These are phyloP conservation scores for Nigrospora oryzae DNA, from an alignment of 2,329 filamentous ascomycete genomes.

Conservation along the genomic window DNA sequence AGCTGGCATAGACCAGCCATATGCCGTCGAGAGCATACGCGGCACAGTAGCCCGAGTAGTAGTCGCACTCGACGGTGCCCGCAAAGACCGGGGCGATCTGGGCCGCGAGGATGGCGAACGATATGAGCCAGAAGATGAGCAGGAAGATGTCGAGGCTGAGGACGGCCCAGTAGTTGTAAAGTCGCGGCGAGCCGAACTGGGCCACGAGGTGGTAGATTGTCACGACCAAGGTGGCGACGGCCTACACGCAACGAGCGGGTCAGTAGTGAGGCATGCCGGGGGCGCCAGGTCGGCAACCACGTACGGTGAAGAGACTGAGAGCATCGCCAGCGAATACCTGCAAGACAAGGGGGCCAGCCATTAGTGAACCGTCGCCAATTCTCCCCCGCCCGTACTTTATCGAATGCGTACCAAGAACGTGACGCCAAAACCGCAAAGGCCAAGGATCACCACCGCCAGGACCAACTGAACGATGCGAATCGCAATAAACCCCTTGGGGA, in stretches of 20 bases:
- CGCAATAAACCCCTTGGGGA: conserved; percentile 32
- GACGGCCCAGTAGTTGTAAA: conserved; percentile 46
- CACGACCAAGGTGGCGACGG: conserved; percentile 33
- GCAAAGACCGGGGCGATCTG: conserved; percentile 16
- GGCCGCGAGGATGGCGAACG: conserved; percentile 31
- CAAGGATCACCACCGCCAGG: conserved; percentile 35
- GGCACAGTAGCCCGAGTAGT: conserved; percentile 14
- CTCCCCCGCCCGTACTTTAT: too few species aligned
- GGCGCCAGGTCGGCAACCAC: conserved; percentile 9
- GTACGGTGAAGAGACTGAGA: conserved; percentile 31
- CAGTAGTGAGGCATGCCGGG: not conserved
- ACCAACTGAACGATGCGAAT: conserved; percentile 37
- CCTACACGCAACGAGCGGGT: conserved; percentile 14
- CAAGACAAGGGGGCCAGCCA: not conserved
- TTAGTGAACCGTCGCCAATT: too few species aligned
- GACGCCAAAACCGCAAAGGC: conserved; percentile 36
- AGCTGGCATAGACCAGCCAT: conserved; percentile 10
- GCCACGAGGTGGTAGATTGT: conserved; percentile 38
- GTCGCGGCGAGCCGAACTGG: conserved; percentile 25
- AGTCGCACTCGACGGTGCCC: conserved; percentile 14
- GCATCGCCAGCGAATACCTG: conserved; percentile 11
- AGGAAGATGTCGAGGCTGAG: conserved; percentile 42
- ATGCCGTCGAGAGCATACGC: conserved; percentile 1
- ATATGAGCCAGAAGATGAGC: conserved; percentile 42
- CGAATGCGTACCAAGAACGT: conserved; percentile 10